These are phyloP conservation scores for Malus fusca DNA, from an alignment of 306 rosid species.

Conservation along the genomic window DNA sequence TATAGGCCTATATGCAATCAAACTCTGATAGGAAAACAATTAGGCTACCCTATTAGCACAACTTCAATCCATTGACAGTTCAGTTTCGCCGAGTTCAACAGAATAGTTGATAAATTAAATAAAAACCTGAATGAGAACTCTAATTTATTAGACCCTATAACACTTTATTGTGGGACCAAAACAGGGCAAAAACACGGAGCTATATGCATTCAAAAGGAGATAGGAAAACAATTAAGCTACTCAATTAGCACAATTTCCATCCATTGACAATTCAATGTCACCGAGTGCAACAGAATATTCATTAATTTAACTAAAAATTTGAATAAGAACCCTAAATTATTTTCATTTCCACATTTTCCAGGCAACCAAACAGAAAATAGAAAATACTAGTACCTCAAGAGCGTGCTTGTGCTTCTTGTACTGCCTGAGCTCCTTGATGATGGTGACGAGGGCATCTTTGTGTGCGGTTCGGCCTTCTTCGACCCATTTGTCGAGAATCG, in stretches of 20 bases:
- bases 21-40: neutral
- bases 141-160: no score
- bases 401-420: constrained; percentile 9
- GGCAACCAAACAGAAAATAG: neutral
- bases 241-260: neutral
- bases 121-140: no score
- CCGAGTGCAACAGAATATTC: neutral
- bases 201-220: neutral
- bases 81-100: neutral
- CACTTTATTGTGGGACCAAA: no score
- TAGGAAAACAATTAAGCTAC: neutral
- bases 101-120: neutral
- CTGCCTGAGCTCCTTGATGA: constrained; percentile 17
- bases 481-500: constrained; percentile 19
- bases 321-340: neutral
- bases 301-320: neutral
- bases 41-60: neutral
- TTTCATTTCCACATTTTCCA: neutral
- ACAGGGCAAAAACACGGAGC: no score
- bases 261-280: neutral
- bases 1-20: neutral
- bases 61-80: neutral
- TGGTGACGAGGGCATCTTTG: neutral
- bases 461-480: neutral
- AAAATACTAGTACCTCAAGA: constrained; percentile 17